phyloP scores from a whole-genome alignment of 2,329 filamentous ascomycete species.

The Pseudomassariella vexata region DNA sequence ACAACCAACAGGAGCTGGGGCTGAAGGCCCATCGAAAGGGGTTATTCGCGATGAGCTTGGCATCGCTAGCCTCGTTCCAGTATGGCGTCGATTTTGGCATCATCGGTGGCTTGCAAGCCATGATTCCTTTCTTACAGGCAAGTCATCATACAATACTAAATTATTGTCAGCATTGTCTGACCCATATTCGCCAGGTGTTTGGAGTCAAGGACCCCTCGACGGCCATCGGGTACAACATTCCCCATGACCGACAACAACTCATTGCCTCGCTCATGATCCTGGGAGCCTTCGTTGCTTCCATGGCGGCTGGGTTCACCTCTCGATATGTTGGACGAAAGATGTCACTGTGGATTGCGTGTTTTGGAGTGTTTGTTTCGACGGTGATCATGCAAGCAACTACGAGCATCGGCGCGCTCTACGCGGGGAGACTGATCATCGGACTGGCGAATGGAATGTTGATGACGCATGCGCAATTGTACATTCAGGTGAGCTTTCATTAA shows the following conservation, averaged over 20 bases:
- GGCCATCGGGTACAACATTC: constrained; percentile 21
- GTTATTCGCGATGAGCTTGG: constrained; percentile 18
- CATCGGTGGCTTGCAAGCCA: constrained; percentile 25
- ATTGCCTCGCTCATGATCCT: constrained; percentile 43
- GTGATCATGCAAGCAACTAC: constrained; percentile 45
- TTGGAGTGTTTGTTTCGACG: constrained; percentile 33
- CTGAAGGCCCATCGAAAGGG: constrained; percentile 21
- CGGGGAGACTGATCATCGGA: constrained; percentile 41
- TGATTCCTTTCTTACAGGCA: constrained; percentile 25
- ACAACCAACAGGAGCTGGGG: constrained; percentile 10
- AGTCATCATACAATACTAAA: neutral
- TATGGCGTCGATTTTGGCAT: constrained; percentile 27
- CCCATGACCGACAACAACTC: constrained; percentile 36
- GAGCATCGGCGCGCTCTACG: constrained; percentile 40
- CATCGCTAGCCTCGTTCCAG: constrained; percentile 25
- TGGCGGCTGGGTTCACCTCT: constrained; percentile 32
- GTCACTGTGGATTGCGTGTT: constrained; percentile 33
- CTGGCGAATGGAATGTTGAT: constrained; percentile 31
- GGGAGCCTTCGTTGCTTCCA: constrained; percentile 38
- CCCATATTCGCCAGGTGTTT: constrained; percentile 20
- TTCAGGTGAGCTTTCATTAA: constrained; percentile 13
- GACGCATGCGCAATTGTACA: constrained; percentile 28
- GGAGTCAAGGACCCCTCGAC: constrained; percentile 17
- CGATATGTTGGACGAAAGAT: constrained; percentile 27
- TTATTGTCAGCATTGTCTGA: neutral